Evolutionary conservation across 495 filamentous ascomycete genomes (phyloP).

Genomic region (Bombardia bombarda): DNA sequence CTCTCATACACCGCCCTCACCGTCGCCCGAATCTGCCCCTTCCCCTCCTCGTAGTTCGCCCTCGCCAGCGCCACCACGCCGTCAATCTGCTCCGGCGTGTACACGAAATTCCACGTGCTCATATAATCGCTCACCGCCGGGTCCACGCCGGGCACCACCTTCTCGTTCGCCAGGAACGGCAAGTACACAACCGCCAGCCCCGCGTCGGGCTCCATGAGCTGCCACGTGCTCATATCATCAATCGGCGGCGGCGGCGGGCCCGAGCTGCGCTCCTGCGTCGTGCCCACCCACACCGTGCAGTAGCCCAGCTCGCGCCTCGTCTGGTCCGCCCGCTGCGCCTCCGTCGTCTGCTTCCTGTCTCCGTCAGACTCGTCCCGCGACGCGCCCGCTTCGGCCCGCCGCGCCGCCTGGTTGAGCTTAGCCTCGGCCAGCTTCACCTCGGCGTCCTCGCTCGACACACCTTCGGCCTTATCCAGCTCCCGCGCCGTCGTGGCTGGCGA

Average conservation of each 20-base stretch:
- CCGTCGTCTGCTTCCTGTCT: conserved; percentile 13
- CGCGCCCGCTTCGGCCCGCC: conserved; percentile 10
- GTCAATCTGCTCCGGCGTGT: conserved; percentile 80
- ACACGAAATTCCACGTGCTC: conserved; percentile 96
- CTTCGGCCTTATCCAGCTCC: conserved; percentile 61
- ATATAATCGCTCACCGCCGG: conserved; percentile 76
- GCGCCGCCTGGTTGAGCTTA: conserved; percentile 39
- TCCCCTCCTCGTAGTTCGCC: conserved; percentile 79
- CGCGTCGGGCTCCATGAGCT: conserved; percentile 67
- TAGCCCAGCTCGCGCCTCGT: conserved; percentile 62
- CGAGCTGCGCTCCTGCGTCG: conserved; percentile 56
- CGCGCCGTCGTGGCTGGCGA: conserved; percentile 46
- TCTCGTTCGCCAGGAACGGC: conserved; percentile 75
- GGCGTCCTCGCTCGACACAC: conserved; percentile 49
- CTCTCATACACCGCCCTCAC: conserved; percentile 91
- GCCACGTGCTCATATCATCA: conserved; percentile 55
- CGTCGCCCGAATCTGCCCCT: conserved; percentile 62
- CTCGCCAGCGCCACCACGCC: conserved; percentile 70
- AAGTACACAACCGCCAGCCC: conserved; percentile 89
- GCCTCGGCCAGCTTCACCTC: conserved; percentile 57
- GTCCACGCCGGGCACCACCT: conserved; percentile 66
- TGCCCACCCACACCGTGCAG: conserved; percentile 94
- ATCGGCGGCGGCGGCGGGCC: conserved; percentile 52
- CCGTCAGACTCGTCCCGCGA: conserved; percentile 1
- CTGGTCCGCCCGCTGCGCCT: conserved; percentile 24